Base-by-base conservation (phyloP, 148 eudicot genomes). In the Chenopodium suecicum region DNA sequence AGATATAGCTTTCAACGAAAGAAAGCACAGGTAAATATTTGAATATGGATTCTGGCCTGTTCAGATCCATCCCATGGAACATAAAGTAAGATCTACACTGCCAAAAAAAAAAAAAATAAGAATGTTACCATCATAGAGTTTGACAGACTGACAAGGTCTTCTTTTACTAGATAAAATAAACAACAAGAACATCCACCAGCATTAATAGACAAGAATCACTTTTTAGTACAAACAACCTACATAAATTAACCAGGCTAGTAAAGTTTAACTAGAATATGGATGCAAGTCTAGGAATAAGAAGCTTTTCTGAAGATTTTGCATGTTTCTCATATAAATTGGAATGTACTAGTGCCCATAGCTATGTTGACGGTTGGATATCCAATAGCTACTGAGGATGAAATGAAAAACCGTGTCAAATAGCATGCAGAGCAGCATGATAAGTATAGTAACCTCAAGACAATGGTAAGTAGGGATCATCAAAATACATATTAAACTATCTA, bases 41-140 rank as follows among this genome's bases (percentile, higher is more conserved):
- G 88, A 96, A 96, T 73, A 94, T 76, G 27, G 88, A 81, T 76
- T 89, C 89, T 0, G 97, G 92, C 79, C 78, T 83, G 71, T 85
- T 86, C 52, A 85, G 86, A 81, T 96, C 99, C 97, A 96, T 85
- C 76, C 87, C 86, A 74, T 96, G 99, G 83, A 96, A 96, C 99
- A 96, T 92, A 81, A 94, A 92, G 84, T 96, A 96, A 34, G 99
- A 96, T 84, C 98, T 90, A 89, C 97, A 92, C 99, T 96, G 97
- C 85, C 37, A 73, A 2, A 62, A 1, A 63, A 11, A 20, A 63
- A 77, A 78, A 70, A 73, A 1, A 52, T 1, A 67, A 9, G 22
- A 63, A 77, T 67, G 73, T 29, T 1, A 82, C 19, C 32, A 31
- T 76, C 79, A 74, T 13, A 47, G 74, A 29, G 52, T 68, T 74